A percentile compares a stretch with the other conserved stretches of the same genome.
phyloP scores from a whole-genome alignment of 345 rosid genomes.

The Rhodamnia rubescens region DNA sequence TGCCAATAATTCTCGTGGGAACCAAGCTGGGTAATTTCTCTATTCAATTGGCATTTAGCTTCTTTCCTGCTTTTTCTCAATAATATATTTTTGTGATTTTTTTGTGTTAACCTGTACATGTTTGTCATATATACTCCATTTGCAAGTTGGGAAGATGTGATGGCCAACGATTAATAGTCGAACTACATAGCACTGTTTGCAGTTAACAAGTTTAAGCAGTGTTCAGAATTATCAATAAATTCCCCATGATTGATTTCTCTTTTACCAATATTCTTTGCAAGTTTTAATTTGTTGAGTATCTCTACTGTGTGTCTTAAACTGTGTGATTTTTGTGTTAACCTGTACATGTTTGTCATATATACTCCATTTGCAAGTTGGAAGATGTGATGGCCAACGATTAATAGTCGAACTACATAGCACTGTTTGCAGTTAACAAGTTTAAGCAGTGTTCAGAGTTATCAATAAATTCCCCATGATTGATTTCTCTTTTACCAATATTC shows the following conservation, averaged over 20 bases:
- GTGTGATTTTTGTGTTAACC: not conserved
- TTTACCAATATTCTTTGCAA: not conserved
- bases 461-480: not conserved
- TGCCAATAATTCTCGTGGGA: constrained; percentile 79
- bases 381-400: not conserved
- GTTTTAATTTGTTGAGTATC: not conserved
- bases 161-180: not conserved
- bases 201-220: not conserved
- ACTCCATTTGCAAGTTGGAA: not conserved
- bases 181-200: not conserved
- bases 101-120: not conserved
- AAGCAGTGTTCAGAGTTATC: not conserved
- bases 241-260: not conserved
- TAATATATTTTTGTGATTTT: not conserved
- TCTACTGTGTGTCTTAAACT: too few relatives aligned
- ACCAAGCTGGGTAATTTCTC: constrained; percentile 64
- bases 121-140: not conserved
- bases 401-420: not conserved
- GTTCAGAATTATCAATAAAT: not conserved
- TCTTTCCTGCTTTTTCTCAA: not conserved
- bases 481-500: not conserved
- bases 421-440: not conserved
- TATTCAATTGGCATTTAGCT: not conserved
- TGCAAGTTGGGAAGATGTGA: not conserved
- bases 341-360: not conserved